Evolutionary conservation across 805 yeast species (phyloP).

Genomic region (Saccharomyces jurei): DNA sequence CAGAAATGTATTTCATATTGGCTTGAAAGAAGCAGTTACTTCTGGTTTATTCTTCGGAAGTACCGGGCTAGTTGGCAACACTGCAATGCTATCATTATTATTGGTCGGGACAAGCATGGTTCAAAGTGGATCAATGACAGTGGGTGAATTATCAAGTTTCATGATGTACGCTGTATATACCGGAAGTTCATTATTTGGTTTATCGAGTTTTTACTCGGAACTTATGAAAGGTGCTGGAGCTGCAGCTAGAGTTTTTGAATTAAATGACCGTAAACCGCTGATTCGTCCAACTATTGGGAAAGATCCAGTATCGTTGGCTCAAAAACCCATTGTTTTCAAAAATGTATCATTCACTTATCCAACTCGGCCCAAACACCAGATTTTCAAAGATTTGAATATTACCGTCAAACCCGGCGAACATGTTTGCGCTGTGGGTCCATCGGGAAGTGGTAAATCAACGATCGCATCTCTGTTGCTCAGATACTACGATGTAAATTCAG

Average conservation of each 20-base stretch:
- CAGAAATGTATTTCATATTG: slow-evolving; percentile 53
- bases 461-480: slow-evolving; percentile 70
- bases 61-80: slow-evolving; percentile 79
- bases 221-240: slow-evolving; percentile 97
- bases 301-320: slow-evolving; percentile 26
- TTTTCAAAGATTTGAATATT: slow-evolving; percentile 56
- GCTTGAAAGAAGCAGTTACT: slow-evolving; percentile 70
- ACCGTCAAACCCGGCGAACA: slow-evolving; percentile 72
- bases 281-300: slow-evolving; percentile 62
- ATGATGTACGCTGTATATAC: slow-evolving; percentile 94
- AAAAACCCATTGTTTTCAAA: slow-evolving; percentile 43
- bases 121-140: slow-evolving; percentile 60
- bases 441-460: slow-evolving; percentile 93
- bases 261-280: slow-evolving; percentile 67
- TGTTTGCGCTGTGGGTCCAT: slow-evolving; percentile 92
- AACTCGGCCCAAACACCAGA: slow-evolving; percentile 62
- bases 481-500: slow-evolving; percentile 70
- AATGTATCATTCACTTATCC: slow-evolving; percentile 73
- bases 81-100: slow-evolving; percentile 66
- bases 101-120: slow-evolving; percentile 81
- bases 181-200: slow-evolving; percentile 85
- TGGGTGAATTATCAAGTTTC: slow-evolving; percentile 86
- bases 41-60: slow-evolving; percentile 70
- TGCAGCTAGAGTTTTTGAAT: slow-evolving; percentile 81
- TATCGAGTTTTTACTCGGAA: slow-evolving; percentile 87